Conservation (phyloP, 805 yeast species). For the Maudiozyma serrabonitensis region DNA sequence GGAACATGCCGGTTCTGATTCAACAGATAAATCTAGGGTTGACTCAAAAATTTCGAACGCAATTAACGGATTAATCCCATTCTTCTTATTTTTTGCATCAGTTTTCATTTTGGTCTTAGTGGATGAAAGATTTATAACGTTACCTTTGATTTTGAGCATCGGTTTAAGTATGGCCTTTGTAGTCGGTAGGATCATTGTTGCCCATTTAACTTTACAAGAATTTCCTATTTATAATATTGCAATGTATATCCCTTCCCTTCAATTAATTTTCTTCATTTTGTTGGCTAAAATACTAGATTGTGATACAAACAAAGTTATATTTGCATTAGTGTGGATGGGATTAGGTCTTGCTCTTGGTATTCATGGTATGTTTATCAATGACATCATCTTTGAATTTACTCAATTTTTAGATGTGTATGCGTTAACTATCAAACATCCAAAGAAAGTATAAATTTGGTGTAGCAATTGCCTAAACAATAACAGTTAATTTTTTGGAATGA, state of each 20-base stretch:
- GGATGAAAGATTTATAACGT: constrained; percentile 39
- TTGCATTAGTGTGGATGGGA: constrained; percentile 53
- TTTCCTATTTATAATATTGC: constrained; percentile 73
- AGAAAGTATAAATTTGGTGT: constrained; percentile 27
- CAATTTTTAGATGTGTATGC: constrained; percentile 79
- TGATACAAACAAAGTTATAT: constrained; percentile 35
- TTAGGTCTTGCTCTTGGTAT: constrained; percentile 59
- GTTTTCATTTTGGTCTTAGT: constrained; percentile 39
- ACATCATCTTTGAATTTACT: constrained; percentile 76
- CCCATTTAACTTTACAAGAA: constrained; percentile 70
- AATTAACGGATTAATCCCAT: constrained; percentile 57
- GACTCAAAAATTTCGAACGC: constrained; percentile 27
- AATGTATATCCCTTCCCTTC: constrained; percentile 51
- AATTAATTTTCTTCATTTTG: constrained; percentile 31
- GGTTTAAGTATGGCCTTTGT: constrained; percentile 73
- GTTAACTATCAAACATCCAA: constrained; percentile 73
- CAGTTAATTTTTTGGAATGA: not conserved
- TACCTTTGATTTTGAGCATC: constrained; percentile 60
- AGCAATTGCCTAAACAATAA: not conserved
- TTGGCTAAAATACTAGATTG: constrained; percentile 21
- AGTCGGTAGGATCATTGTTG: constrained; percentile 83
- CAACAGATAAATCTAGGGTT: constrained; percentile 9
- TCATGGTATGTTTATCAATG: constrained; percentile 65
- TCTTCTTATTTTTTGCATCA: constrained; percentile 45
- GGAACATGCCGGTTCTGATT: constrained; percentile 17